Base-by-base conservation (phyloP, 208 protist species). In the Wallacemonas sp. region DNA sequence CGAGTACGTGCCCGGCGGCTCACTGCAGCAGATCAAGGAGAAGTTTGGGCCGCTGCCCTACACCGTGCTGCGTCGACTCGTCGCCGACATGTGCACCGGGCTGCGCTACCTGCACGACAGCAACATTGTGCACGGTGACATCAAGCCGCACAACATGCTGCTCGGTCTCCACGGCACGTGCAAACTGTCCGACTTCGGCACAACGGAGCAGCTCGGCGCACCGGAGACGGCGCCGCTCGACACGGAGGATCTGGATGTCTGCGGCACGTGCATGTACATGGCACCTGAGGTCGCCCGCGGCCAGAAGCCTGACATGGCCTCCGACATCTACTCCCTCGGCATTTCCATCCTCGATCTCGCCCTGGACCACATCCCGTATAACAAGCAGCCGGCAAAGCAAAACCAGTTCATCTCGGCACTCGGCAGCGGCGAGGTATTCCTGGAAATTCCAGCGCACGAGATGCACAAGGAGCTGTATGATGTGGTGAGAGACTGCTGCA, bases 141-240 rank as follows among this genome's bases (percentile, higher is more conserved):
- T 96, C 49, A 96, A 96, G 74, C 90, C 90, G 43, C 85, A 90
- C 64, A 96, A 96, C 68, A 84, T 93, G 38, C 81, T 96, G 39
- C 74, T 96, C 5, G 85, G 76, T 39, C 78, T 82, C 2, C 78
- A 93, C 63, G 90, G 90, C 14, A 73, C 85, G 44, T 94, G 87
- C 80, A 94, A 94, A 70, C 82, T 96, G 3, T 83, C 82, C 16
- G 90, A 96, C 74, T 96, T 96, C 66, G 90, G 90, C 21, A 89
- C 85, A n/a, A 81, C 83, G 24, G 55, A 68, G 62, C 44, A 55
- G 9, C 44, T 43, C 6, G 43, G 61, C 36, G 39, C 47, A 19
- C 21, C 61, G 2, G 46, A 66, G 26, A 47, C 14, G n/a, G 61
- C 29, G 36, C 49, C 54, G 34, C 68, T 58, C 36, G 65, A 75